Conservation (phyloP, 352 stramenopile species). For the Globisporangium acanthophoron region DNA sequence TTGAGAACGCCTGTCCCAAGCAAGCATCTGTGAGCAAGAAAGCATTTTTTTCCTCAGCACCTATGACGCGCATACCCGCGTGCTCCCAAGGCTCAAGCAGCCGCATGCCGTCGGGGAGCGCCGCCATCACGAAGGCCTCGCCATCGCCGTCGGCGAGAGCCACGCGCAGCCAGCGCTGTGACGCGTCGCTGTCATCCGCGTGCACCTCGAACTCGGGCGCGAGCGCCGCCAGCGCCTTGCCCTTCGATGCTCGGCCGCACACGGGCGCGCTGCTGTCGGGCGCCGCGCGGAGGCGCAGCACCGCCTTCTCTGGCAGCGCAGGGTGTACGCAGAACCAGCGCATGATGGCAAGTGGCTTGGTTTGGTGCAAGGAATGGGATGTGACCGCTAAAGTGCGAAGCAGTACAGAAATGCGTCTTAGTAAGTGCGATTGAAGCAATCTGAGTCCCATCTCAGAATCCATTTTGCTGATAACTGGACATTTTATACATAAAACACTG, state of each 20-base stretch:
- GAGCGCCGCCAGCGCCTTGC: constrained; percentile 34
- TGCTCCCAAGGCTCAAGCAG: constrained; percentile 52
- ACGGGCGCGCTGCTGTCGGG: constrained; percentile 39
- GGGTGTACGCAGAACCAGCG: constrained; percentile 69
- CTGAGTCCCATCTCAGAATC: too few relatives aligned
- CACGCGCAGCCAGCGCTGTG: constrained; percentile 52
- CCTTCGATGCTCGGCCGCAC: constrained; percentile 39
- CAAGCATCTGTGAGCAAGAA: not conserved
- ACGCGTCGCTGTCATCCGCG: constrained; percentile 4
- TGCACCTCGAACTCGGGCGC: constrained; percentile 29
- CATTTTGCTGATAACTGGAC: too few relatives aligned
- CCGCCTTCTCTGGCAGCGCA: constrained; percentile 42
- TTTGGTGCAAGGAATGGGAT: not conserved
- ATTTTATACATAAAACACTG: too few relatives aligned
- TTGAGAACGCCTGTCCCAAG: constrained; percentile 23
- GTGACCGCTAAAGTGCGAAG: not conserved
- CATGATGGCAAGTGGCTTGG: constrained; percentile 24
- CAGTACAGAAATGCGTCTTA: too few relatives aligned
- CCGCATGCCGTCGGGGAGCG: constrained; percentile 31
- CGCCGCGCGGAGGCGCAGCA: constrained; percentile 56
- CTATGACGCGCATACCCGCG: constrained; percentile 6
- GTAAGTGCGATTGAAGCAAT: too few relatives aligned
- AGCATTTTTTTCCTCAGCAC: not conserved
- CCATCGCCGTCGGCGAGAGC: constrained; percentile 25
- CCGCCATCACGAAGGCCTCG: constrained; percentile 51